These are phyloP conservation scores for Discostella pseudostelligera DNA, from an alignment of 108 stramenopile genomes.

Conservation along the genomic window DNA sequence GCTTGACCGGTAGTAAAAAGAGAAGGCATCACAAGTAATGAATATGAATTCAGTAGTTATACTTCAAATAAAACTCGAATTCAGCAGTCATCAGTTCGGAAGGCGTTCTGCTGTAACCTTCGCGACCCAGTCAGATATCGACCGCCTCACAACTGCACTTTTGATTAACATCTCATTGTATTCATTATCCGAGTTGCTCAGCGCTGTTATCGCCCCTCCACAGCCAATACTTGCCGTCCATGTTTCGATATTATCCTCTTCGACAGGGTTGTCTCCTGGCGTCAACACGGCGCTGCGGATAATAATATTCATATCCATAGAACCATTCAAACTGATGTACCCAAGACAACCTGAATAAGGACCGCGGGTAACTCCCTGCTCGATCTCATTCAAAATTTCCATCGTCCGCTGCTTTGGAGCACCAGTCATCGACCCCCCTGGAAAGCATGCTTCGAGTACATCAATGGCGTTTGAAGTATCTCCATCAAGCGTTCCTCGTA, in stretches of 20 bases:
- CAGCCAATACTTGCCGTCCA: constrained; percentile 84
- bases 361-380: constrained; percentile 73
- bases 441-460: constrained; percentile 89
- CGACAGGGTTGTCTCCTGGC: constrained; percentile 22
- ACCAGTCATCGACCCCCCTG: constrained; percentile 98
- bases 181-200: constrained; percentile 88
- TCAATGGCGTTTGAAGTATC: constrained; percentile 60
- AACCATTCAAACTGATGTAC: constrained; percentile 81
- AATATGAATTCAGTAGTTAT: no score
- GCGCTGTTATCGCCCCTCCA: constrained; percentile 94
- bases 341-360: constrained; percentile 93
- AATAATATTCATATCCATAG: constrained; percentile 92
- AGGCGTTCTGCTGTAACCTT: neutral
- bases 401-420: constrained; percentile 94
- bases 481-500: constrained; percentile 71
- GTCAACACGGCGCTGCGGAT: constrained; percentile 92
- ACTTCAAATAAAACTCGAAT: no score
- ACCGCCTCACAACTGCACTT: constrained; percentile 66
- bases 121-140: constrained; percentile 60
- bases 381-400: constrained; percentile 87
- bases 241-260: constrained; percentile 18
- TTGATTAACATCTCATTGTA: constrained; percentile 94
- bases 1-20: constrained; percentile 73
- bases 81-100: constrained; percentile 1
- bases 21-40: constrained; percentile 66